Conservation (phyloP, 176 grass and related monocot species). For the Aegilops bicornis region DNA sequence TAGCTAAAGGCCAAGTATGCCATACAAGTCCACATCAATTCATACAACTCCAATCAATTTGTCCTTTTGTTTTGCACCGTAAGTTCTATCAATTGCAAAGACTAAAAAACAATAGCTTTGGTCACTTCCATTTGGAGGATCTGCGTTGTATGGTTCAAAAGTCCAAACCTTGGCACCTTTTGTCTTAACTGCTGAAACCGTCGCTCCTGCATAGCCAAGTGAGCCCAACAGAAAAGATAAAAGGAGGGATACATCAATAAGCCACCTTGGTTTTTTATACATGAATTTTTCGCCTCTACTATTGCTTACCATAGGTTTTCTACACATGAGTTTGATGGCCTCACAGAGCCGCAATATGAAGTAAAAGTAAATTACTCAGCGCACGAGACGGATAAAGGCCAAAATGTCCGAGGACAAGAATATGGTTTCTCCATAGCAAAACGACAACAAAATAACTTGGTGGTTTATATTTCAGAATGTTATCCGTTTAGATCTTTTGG, state of each 20-base stretch:
- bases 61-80: conserved; percentile 39
- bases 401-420: conserved; percentile 25
- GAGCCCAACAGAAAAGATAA: conserved; percentile 46
- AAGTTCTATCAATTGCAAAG: conserved; percentile 55
- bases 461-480: conserved; percentile 24
- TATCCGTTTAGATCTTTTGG: conserved; percentile 29
- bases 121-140: conserved; percentile 48
- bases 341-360: neutral
- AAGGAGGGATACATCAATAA: conserved; percentile 11
- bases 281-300: neutral
- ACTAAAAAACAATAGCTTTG: conserved; percentile 39
- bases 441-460: conserved; percentile 20
- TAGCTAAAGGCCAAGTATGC: conserved; percentile 3
- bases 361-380: conserved; percentile 8
- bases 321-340: conserved; percentile 20
- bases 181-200: conserved; percentile 34
- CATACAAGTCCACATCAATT: conserved; percentile 40
- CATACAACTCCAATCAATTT: conserved; percentile 64
- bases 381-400: neutral
- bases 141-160: conserved; percentile 34
- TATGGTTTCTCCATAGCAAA: conserved; percentile 2
- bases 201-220: conserved; percentile 37
- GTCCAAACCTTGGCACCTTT: conserved; percentile 44
- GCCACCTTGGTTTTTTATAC: neutral
- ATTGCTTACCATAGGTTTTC: neutral